Conservation (phyloP, 306 rosid species). For the Cucumis sativus region Cucumber_9930_V3 NC_026655.2:5468001-5468500, state of each 20-base stretch:
- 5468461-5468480: neutral
- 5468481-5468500: neutral
- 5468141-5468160: neutral
- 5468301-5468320: neutral
- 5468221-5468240: neutral
- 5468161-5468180: neutral
- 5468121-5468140: neutral
- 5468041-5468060: neutral
- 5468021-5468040: neutral
- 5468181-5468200: too few relatives aligned
- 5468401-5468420: neutral
- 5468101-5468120: neutral
- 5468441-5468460: neutral
- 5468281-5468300: slow-evolving; percentile 1
- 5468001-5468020: neutral
- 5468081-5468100: neutral
- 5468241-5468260: neutral
- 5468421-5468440: neutral
- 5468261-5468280: neutral
- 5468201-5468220: neutral
- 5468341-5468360: neutral
- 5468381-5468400: neutral
- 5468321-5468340: neutral
- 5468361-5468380: neutral
- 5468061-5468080: neutral